Evolutionary conservation across 176 grass and related monocot species (phyloP), one percentile per base, ranked within the genome.

Genomic region (Olyra latifolia): DNA sequence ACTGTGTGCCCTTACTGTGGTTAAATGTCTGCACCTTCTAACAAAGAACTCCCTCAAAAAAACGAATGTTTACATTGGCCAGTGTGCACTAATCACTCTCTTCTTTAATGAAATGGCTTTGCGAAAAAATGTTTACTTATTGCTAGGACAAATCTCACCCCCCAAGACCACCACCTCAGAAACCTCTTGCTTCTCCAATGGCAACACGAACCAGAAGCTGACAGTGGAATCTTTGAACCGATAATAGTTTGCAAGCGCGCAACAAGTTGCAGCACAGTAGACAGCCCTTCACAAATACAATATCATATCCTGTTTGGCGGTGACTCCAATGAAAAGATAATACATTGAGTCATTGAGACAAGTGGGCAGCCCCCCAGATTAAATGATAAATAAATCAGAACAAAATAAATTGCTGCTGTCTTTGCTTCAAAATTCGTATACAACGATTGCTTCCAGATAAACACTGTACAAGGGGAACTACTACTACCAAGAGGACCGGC

Each of bases 401-500:
- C 24, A 72, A 72, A 73, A 50, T 38, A 43, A 76, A 62, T 23
- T 35, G 28, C 28, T 15, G 55, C 8, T 7, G 17, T 14, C 17
- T 75, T 77, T 76, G n/a, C 59, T 81, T 77, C 77, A 82, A 77
- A 50, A 77, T 49, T 77, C 47, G 50, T 59, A 50, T 81, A 71
- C 69, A 27, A 63, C 15, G 12, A n/a, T 71, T 75, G 55, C 69
- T 76, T 57, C 70, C 71, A 62, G 30, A 12, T 62, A 58, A 72
- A 47, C 27, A 81, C 81, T 89, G 57, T 89, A 89, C 87, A 85
- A 7, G 2, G 63, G 20, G 64, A 24, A 28, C 70, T 89, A 85
- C 8, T 49, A 66, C 72, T 56, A 81, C 30, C 48, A 55, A 72
- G 41, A 22, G 16, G 71, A 44, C 35, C 12, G 46, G 32, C 59